Evolutionary conservation across 2,329 filamentous ascomycete species (phyloP), one percentile per base, ranked within the genome.

Genomic region (Ramichloridium luteum): DNA sequence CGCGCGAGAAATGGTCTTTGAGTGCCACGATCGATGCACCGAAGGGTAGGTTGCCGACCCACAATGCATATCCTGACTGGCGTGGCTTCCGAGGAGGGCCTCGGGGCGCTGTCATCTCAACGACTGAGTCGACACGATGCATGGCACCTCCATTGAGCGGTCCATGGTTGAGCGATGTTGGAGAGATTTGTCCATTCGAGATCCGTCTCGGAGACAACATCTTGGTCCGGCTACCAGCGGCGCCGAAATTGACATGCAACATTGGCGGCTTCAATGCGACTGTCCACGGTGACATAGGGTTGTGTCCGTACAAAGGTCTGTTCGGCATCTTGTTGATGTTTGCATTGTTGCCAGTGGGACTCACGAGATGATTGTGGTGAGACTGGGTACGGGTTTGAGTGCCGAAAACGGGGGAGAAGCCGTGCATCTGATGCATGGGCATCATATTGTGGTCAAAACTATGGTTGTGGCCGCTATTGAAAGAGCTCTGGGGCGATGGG

Each of bases 1-100:
- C 78, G 40, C 73, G 74, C 40, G 82, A 92, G 35, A 94, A 88
- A 53, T 94, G 82, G 36, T 90, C 75, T 32, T 94, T 92, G n/a
- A 96, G 62, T 35, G 71, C 79, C 57, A 84, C 76, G 11, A 96
- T 67, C 22, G 77, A 78, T 1, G 84, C 80, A 28, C 83, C 79
- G 1, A 81, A 80, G 2, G 88, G 86, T 0, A 96, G 65, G 51
- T 96, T 96, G 23, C 88, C 88, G 14, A 96, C 83, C 88, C 88
- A 96, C 13, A 94, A 75, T 1, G 88, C 88, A 53, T 93, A 80
- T 1, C 85, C 86, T 62, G 67, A 74, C 49, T 76, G 70, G 47
- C 68, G 72, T 4, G 74, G 74, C 47, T 77, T 78, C 41, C 74
- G 62, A 16, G 73, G 72, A 4, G 73, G 73, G 6, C 74, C 74